These are phyloP conservation scores for Ajuga chamaepitys DNA, from an alignment of 257 asterid genomes.

Conservation along the genomic window DNA sequence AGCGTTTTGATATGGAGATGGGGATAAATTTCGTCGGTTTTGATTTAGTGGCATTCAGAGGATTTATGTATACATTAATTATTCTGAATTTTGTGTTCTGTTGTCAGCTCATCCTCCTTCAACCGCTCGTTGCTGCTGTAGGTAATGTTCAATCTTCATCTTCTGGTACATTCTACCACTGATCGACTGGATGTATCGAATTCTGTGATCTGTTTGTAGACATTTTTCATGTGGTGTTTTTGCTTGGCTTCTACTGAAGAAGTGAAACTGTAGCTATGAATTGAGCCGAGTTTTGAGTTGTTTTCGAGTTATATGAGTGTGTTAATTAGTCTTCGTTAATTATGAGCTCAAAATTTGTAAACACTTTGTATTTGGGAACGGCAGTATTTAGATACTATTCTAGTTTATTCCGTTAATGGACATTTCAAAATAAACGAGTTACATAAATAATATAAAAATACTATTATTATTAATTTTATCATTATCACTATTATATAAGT, in stretches of 20 bases:
- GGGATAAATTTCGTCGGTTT: slow-evolving; percentile 38
- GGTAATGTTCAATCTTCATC: slow-evolving; percentile 23
- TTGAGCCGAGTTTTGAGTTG: too few species aligned
- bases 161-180: background rate
- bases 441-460: too few species aligned
- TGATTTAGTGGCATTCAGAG: slow-evolving; percentile 59
- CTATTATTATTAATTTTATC: too few species aligned
- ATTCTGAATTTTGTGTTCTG: slow-evolving; percentile 61
- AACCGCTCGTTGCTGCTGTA: slow-evolving; percentile 68
- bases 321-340: too few species aligned
- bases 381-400: too few species aligned
- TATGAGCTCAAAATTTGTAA: too few species aligned
- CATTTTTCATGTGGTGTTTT: background rate
- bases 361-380: too few species aligned
- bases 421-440: too few species aligned
- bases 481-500: too few species aligned
- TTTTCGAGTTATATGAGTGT: too few species aligned
- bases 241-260: background rate
- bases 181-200: background rate
- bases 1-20: slow-evolving; percentile 22
- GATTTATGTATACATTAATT: slow-evolving; percentile 34
- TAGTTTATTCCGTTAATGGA: too few species aligned
- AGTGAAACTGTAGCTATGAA: too few species aligned
- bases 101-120: slow-evolving; percentile 71
- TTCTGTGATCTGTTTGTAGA: background rate